Percentiles rank a stretch among this genome's conserved stretches.
Conservation (phyloP, 192 early-diverging fungal species). For the Podila epicladia region DNA sequence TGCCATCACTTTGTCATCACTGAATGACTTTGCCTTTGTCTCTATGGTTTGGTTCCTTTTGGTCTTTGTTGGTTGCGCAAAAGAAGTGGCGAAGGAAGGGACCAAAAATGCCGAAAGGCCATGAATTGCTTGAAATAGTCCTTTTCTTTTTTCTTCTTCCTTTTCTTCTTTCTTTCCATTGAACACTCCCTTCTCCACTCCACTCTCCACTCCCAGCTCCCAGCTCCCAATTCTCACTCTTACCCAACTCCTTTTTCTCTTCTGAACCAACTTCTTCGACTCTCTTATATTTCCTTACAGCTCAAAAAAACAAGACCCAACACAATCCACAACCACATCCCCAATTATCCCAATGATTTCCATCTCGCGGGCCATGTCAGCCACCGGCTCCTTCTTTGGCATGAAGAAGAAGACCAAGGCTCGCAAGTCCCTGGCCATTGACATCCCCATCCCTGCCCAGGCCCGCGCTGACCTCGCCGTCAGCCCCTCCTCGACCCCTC, state of each 20-base stretch:
- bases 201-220: not conserved
- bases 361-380: conserved; percentile 6
- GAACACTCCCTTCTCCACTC: not conserved
- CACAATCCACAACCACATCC: not conserved
- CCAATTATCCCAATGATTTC: not conserved
- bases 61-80: too few relatives aligned
- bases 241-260: too few relatives aligned
- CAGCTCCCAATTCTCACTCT: not conserved
- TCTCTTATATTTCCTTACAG: not conserved
- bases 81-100: too few relatives aligned
- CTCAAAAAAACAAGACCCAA: not conserved
- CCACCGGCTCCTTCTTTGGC: conserved; percentile 16
- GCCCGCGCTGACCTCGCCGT: conserved; percentile 1
- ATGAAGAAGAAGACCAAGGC: conserved; percentile 27
- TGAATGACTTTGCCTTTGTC: too few relatives aligned
- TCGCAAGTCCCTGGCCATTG: conserved; percentile 11
- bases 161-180: not conserved
- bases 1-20: too few relatives aligned
- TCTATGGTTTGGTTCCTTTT: too few relatives aligned
- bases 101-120: too few relatives aligned
- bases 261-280: not conserved
- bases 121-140: too few relatives aligned
- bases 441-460: conserved; percentile 17
- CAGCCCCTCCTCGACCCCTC: conserved; percentile 23
- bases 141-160: conserved; percentile 1